These are phyloP conservation scores for Kwoniella mangroviensis DNA, from an alignment of 768 basidiomycete species.

Conservation along the genomic window DNA sequence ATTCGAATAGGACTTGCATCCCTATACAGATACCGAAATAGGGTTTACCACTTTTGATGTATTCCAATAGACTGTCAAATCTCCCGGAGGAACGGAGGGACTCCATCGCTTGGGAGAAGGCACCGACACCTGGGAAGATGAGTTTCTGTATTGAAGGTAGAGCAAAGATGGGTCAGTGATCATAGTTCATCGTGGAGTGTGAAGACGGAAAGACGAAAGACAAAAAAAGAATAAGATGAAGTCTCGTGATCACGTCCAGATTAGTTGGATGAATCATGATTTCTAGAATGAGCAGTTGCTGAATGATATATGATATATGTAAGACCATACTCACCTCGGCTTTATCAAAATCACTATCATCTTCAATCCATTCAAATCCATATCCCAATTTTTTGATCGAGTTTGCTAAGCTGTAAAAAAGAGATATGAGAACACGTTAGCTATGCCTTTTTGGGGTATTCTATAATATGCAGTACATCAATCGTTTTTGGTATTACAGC, in stretches of 20 bases:
- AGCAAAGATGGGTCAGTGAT: not conserved
- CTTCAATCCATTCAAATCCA: constrained; percentile 83
- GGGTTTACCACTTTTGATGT: constrained; percentile 83
- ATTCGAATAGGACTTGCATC: constrained; percentile 91
- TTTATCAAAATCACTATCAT: constrained; percentile 77
- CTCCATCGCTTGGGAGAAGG: constrained; percentile 84
- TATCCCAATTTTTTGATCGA: constrained; percentile 82
- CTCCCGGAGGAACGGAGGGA: constrained; percentile 75
- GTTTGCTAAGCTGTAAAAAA: constrained; percentile 75
- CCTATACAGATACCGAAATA: constrained; percentile 97
- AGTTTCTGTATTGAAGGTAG: constrained; percentile 68
- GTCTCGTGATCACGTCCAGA: too few relatives aligned
- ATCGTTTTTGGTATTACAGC: too few relatives aligned
- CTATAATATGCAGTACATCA: not conserved
- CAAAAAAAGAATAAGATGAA: too few relatives aligned
- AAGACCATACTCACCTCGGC: constrained; percentile 72
- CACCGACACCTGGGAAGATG: constrained; percentile 95
- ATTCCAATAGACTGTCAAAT: constrained; percentile 76
- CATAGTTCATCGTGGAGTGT: too few relatives aligned
- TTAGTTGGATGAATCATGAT: too few relatives aligned
- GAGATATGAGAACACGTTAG: not conserved
- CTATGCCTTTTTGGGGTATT: not conserved
- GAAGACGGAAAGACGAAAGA: too few relatives aligned
- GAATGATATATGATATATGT: not conserved
- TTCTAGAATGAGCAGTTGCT: too few relatives aligned